Conservation (phyloP, 768 basidiomycete genomes). For the Suillus occidentalis region DNA sequence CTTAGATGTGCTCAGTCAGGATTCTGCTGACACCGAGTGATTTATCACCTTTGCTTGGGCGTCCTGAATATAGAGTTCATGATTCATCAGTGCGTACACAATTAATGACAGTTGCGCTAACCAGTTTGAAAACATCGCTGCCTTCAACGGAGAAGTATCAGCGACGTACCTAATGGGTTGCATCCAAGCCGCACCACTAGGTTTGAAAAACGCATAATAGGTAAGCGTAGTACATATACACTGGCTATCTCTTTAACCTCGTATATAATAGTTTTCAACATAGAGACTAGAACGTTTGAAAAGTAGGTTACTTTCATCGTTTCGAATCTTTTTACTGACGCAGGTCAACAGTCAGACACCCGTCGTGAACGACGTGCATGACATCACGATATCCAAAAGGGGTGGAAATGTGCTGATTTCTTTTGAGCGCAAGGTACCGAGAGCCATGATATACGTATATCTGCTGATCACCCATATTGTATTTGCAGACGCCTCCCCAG, state of each 20-base stretch:
- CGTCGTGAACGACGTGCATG: conserved; percentile 54
- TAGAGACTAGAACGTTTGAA: conserved; percentile 43
- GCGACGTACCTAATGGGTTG: conserved; percentile 40
- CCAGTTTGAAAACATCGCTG: too few species aligned
- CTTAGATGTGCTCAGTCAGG: too few species aligned
- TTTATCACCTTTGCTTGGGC: too few species aligned
- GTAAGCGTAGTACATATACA: conserved; percentile 27
- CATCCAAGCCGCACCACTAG: conserved; percentile 49
- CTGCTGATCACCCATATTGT: neutral
- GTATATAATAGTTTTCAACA: conserved; percentile 43
- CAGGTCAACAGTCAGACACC: conserved; percentile 45
- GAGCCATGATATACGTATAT: neutral
- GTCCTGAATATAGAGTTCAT: too few species aligned
- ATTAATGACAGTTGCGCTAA: too few species aligned
- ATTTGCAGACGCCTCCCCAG: conserved; percentile 66
- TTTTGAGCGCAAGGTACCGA: conserved; percentile 41
- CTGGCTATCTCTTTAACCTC: conserved; percentile 8
- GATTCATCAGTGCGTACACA: too few species aligned
- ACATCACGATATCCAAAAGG: conserved; percentile 47
- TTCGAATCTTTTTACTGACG: conserved; percentile 13
- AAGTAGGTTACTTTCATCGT: conserved; percentile 34
- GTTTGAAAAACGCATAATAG: conserved; percentile 54
- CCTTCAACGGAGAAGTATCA: too few species aligned
- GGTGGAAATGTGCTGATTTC: conserved; percentile 47
- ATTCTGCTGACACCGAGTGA: too few species aligned